Base-by-base conservation (phyloP, 148 eudicot species). In the Nepenthes mirabilis region DNA sequence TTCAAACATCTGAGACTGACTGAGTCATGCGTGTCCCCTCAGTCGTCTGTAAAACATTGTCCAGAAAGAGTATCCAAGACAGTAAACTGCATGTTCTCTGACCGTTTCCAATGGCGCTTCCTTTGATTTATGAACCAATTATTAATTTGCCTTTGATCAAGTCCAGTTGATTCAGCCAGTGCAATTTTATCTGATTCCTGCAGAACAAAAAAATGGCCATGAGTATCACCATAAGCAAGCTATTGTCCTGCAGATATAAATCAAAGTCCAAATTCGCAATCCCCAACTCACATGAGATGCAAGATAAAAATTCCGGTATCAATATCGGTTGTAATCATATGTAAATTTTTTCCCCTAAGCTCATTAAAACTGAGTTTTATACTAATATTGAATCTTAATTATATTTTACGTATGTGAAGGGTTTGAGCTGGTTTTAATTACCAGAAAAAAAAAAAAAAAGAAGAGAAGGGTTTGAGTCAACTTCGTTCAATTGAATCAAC, bases 51-150 rank as follows among this genome's bases (percentile, higher is more conserved):
- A 47, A 72, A 77, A 66, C 72, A 75, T 48, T 74, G 85, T 56
- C 85, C 89, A 1, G 88, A 70, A 56, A 77, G 60, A 71, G 65
- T 76, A 62, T 77, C 83, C 95, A 87, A 83, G 14, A 83, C 71
- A 6, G 85, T 95, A 9, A 82, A 75, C 52, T 82, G 95, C 90
- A 87, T 81, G 64, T 78, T 79, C 75, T 88, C 96, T 2, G 97
- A 80, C 23, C 93, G 89, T 63, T 88, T 91, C 97, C 97, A 91
- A 56, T 91, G 97, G 10, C 97, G 85, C 73, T 91, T 91, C 68
- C 97, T 67, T 68, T 90, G 97, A 55, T 90, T 90, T 66, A 90
- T 90, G 63, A 90, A 90, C 97, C 97, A 91, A 45, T 91, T 91
- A 77, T 91, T 91, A 62, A 91, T 91, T 73, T 91, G 97, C 93